A percentile compares a stretch with the other conserved stretches of the same genome.
These are phyloP conservation scores for Chrysochromulina tobinii DNA, from an alignment of 78 protist genomes.

Conservation along the genomic window DNA sequence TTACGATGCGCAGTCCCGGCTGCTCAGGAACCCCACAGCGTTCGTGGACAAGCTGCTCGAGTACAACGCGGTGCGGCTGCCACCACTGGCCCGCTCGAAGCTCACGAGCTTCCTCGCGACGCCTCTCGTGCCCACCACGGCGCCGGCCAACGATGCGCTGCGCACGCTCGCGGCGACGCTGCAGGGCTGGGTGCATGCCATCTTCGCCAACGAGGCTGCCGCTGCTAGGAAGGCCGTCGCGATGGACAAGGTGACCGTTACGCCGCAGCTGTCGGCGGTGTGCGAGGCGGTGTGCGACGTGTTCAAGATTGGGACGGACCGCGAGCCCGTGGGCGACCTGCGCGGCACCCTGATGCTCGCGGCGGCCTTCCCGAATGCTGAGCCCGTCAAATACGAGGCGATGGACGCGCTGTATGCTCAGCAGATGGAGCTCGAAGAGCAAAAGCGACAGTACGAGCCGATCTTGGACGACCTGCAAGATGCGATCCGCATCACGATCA, in stretches of 20 bases:
- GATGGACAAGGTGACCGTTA: no score
- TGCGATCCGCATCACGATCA: neutral
- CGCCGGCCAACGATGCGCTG: no score
- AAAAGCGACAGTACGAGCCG: neutral
- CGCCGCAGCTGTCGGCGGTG: no score
- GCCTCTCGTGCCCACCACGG: no score
- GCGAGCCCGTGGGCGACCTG: neutral
- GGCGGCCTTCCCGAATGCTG: neutral
- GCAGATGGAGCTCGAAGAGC: neutral
- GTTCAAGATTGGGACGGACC: neutral
- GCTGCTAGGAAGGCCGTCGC: no score
- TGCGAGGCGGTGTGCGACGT: neutral
- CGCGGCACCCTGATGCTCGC: neutral
- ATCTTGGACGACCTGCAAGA: neutral
- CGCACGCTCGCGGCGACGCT: neutral
- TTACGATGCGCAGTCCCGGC: no score
- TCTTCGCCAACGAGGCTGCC: neutral
- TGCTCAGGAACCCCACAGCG: neutral
- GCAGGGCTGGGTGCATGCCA: neutral
- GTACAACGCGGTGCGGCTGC: neutral
- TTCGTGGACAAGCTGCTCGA: neutral
- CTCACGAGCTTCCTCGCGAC: neutral
- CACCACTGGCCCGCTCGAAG: neutral
- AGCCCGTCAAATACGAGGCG: neutral
- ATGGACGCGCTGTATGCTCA: neutral